Percentiles rank a stretch among this genome's conserved stretches.
Conservation (phyloP, 345 rosid species). For the Eucalyptus pumila region DNA sequence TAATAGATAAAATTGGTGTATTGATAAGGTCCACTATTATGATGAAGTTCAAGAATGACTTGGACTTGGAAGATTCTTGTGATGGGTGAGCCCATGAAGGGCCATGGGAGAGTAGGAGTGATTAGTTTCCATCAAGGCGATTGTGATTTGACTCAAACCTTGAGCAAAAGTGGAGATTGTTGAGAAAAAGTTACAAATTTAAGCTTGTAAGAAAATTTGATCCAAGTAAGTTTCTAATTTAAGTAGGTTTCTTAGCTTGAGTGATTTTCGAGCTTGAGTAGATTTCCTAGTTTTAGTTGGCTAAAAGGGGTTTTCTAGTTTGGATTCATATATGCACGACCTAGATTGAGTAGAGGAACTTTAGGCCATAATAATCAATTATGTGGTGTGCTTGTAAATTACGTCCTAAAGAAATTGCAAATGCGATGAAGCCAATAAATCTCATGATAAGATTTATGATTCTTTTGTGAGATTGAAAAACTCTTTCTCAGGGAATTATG, state of each 20-base stretch:
- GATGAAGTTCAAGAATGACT: background rate
- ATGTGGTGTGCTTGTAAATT: background rate
- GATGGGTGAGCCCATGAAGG: background rate
- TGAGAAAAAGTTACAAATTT: background rate
- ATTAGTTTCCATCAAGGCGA: background rate
- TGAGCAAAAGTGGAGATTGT: background rate
- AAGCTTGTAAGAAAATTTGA: background rate
- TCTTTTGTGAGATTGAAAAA: background rate
- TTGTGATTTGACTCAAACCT: background rate
- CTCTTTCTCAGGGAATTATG: background rate
- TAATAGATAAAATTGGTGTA: background rate
- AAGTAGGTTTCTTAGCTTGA: background rate
- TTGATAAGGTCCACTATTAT: background rate
- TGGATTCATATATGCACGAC: background rate
- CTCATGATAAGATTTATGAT: background rate
- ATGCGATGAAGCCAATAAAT: background rate
- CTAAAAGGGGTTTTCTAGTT: background rate
- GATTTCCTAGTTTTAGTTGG: background rate
- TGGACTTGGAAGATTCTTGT: background rate
- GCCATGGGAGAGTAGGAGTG: background rate
- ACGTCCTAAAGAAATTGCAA: background rate
- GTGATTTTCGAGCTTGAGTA: background rate
- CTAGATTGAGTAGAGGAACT: background rate
- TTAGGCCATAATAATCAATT: too few species aligned
- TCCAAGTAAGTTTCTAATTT: too few species aligned